Percentiles rank a stretch among this genome's conserved stretches.
Conservation (phyloP, 345 rosid species). For the Turnera subulata region DNA sequence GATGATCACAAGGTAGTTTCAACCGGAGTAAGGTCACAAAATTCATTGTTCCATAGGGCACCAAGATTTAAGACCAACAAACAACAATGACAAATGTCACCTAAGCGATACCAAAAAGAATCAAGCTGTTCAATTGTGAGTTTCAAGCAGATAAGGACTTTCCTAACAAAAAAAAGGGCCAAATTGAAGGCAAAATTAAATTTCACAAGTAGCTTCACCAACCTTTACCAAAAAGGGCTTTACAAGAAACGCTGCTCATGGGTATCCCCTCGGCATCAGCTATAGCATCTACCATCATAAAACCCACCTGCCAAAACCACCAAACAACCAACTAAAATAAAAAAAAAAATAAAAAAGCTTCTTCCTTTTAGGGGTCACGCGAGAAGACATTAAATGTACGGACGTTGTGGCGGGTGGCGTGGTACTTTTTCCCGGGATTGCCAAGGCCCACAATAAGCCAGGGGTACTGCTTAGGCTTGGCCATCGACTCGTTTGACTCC, state of each 20-base stretch:
- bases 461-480: slow-evolving; percentile 46
- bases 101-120: no score
- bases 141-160: no score
- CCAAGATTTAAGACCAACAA: no score
- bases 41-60: no score
- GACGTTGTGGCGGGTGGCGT: slow-evolving; percentile 87
- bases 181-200: neutral
- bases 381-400: no score
- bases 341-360: neutral
- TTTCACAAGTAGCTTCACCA: neutral
- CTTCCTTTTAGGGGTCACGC: no score
- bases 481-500: slow-evolving; percentile 9
- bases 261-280: slow-evolving; percentile 91
- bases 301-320: slow-evolving; percentile 59
- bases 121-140: no score
- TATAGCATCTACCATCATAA: slow-evolving; percentile 79
- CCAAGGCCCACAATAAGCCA: slow-evolving; percentile 95
- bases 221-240: slow-evolving; percentile 84
- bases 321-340: neutral
- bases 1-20: no score
- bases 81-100: no score
- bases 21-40: no score
- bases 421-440: slow-evolving; percentile 76
- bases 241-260: slow-evolving; percentile 53
- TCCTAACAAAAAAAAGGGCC: no score